Conservation (phyloP, 2,329 filamentous ascomycete genomes). For the Fusarium napiforme region DNA sequence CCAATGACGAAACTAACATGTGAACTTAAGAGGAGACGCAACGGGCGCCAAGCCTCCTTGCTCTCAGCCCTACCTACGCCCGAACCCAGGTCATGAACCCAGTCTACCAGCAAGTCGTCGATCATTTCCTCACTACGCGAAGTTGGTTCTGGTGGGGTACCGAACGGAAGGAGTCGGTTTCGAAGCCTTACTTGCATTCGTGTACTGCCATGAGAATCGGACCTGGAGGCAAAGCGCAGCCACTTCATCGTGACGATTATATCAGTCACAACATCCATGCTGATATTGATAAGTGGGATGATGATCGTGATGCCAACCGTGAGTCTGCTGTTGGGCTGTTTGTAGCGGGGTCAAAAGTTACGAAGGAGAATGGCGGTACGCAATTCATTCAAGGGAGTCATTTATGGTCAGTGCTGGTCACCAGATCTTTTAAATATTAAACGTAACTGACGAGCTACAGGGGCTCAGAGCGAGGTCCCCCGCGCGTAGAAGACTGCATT, state of each 20-base stretch:
- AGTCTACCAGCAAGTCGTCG: slow-evolving; percentile 17
- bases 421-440: rapidly evolving
- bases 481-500: slow-evolving; percentile 9
- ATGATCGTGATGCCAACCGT: neutral
- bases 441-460: neutral
- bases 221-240: slow-evolving; percentile 25
- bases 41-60: slow-evolving; percentile 17
- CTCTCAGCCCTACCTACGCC: slow-evolving; percentile 27
- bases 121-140: slow-evolving; percentile 32
- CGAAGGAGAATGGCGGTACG: slow-evolving; percentile 20
- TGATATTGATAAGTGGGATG: neutral
- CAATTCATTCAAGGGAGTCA: slow-evolving; percentile 30
- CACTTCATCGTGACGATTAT: slow-evolving; percentile 34
- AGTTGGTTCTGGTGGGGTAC: slow-evolving; percentile 34
- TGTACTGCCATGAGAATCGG: slow-evolving; percentile 28
- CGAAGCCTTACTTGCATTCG: slow-evolving; percentile 30
- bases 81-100: slow-evolving; percentile 29
- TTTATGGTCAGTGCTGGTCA: neutral
- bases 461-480: slow-evolving; percentile 14
- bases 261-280: slow-evolving; percentile 22
- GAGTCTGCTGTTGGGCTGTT: slow-evolving; percentile 7
- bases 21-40: slow-evolving; percentile 12
- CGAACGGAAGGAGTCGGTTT: slow-evolving; percentile 24
- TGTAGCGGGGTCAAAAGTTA: slow-evolving; percentile 10
- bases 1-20: neutral